These are phyloP conservation scores for Ceriops zippeliana DNA, from an alignment of 345 rosid genomes.

Conservation along the genomic window DNA sequence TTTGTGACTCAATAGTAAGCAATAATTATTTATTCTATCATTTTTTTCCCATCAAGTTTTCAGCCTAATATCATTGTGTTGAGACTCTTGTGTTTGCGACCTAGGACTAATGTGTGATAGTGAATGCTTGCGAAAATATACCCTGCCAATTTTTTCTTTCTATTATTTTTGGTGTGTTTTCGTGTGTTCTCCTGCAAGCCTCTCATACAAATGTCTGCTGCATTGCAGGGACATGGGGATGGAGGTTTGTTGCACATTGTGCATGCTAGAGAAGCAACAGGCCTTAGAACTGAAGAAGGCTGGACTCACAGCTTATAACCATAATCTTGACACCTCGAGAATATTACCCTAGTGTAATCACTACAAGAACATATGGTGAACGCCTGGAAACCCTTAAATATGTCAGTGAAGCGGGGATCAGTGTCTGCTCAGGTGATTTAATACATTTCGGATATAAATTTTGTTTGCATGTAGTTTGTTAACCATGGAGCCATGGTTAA, in stretches of 20 bases:
- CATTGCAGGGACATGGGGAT: constrained; percentile 81
- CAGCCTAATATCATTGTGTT: not conserved
- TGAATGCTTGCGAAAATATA: not conserved
- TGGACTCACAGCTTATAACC: constrained; percentile 96
- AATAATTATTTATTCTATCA: not conserved
- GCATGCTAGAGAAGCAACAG: constrained; percentile 97
- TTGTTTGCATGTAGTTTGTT: not conserved
- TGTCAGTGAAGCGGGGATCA: constrained; percentile 94
- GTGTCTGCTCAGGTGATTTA: constrained; percentile 86
- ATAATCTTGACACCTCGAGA: constrained; percentile 99
- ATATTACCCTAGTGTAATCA: constrained; percentile 80
- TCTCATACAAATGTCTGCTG: constrained; percentile 14
- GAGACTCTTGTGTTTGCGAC: not conserved
- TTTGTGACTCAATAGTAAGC: too few species aligned
- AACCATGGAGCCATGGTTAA: too few species aligned
- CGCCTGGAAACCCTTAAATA: constrained; percentile 78
- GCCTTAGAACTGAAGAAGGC: constrained; percentile 91
- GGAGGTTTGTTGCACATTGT: constrained; percentile 98
- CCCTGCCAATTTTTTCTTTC: not conserved
- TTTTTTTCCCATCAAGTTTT: not conserved
- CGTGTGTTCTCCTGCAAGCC: not conserved
- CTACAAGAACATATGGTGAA: constrained; percentile 85
- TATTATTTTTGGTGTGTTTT: not conserved
- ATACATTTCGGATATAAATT: not conserved
- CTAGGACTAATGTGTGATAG: too few species aligned